phyloP scores from a whole-genome alignment of 805 yeast species.

The Barnettozyma wickerhamii region DNA sequence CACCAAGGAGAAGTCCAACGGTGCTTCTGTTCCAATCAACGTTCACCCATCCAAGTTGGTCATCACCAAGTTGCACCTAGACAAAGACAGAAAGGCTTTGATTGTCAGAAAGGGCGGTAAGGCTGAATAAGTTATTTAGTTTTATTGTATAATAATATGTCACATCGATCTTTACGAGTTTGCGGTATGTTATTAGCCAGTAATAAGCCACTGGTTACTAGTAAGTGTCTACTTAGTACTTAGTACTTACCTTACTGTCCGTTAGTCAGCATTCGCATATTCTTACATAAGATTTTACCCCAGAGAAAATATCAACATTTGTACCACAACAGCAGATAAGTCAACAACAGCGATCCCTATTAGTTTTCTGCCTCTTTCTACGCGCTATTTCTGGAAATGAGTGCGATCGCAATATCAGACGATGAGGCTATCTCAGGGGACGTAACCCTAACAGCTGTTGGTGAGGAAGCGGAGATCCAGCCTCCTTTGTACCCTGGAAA shows the following conservation, averaged over 20 bases:
- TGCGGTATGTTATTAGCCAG: too few relatives aligned
- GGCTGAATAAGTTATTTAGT: constrained; percentile 60
- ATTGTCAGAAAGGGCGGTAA: constrained; percentile 98
- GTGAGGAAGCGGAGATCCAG: constrained; percentile 27
- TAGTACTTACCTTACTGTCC: too few relatives aligned
- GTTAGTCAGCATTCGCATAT: too few relatives aligned
- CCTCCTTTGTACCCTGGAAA: constrained; percentile 45
- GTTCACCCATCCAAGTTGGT: constrained; percentile 98
- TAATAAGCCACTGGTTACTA: too few relatives aligned
- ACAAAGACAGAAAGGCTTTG: constrained; percentile 98
- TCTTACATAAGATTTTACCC: constrained; percentile 1
- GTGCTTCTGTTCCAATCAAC: constrained; percentile 96
- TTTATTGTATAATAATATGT: constrained; percentile 13
- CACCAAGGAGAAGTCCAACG: constrained; percentile 96
- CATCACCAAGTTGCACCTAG: constrained; percentile 96
- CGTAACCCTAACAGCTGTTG: constrained; percentile 1
- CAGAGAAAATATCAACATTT: too few relatives aligned
- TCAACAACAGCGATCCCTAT: too few relatives aligned
- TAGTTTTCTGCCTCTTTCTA: too few relatives aligned
- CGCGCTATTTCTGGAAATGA: too few relatives aligned
- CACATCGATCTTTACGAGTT: constrained; percentile 6
- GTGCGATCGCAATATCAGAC: constrained; percentile 28
- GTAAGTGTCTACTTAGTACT: too few relatives aligned
- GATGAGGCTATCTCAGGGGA: constrained; percentile 20
- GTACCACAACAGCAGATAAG: too few relatives aligned